These are phyloP conservation scores for Conticribra weissflogii DNA, from an alignment of 108 stramenopile species.

Conservation along the genomic window DNA sequence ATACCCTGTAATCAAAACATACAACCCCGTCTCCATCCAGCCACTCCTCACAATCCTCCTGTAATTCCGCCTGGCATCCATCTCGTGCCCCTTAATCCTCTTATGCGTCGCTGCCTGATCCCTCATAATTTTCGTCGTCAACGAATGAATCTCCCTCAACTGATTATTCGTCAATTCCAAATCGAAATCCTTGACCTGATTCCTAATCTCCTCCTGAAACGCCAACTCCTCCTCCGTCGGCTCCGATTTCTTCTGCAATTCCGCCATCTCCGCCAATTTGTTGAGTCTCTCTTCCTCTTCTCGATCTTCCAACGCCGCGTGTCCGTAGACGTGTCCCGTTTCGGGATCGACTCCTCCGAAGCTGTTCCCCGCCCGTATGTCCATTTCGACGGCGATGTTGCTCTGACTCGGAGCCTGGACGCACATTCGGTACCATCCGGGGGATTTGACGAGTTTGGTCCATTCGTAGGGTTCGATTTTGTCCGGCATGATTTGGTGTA, in stretches of 20 bases:
- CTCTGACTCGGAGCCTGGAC: background rate
- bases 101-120: conserved; percentile 40
- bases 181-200: conserved; percentile 62
- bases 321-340: conserved; percentile 25
- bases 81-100: conserved; percentile 56
- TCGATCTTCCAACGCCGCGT: conserved; percentile 46
- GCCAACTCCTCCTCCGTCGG: conserved; percentile 16
- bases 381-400: conserved; percentile 11
- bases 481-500: background rate
- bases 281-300: conserved; percentile 63
- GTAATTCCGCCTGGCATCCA: conserved; percentile 70
- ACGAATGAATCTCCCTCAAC: conserved; percentile 21
- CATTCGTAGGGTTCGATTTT: conserved; percentile 22
- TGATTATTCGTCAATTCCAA: conserved; percentile 22
- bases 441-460: conserved; percentile 15
- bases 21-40: conserved; percentile 73
- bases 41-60: conserved; percentile 77
- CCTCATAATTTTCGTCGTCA: conserved; percentile 25
- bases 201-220: conserved; percentile 10
- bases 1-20: conserved; percentile 75
- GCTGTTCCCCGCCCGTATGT: conserved; percentile 4
- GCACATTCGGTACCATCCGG: conserved; percentile 37
- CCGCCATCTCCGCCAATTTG: conserved; percentile 9
- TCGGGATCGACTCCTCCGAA: conserved; percentile 26
- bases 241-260: conserved; percentile 13